phyloP scores from a whole-genome alignment of 805 yeast genomes.

The Wickerhamomyces hampshirensis region DNA sequence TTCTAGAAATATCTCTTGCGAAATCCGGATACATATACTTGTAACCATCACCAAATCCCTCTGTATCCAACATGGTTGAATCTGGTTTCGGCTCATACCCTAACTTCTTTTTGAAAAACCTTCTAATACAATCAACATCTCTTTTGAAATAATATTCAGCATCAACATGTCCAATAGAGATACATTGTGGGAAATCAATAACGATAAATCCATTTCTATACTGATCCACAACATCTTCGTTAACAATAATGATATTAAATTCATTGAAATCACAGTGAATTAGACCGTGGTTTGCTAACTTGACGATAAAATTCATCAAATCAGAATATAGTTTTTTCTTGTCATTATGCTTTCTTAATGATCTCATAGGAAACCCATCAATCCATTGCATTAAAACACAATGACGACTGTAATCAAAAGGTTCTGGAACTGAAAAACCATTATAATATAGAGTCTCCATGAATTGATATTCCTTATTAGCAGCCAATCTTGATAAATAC shows the following conservation, averaged over 20 bases:
- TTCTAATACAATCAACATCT: conserved; percentile 86
- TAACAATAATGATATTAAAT: conserved; percentile 85
- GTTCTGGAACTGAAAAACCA: conserved; percentile 84
- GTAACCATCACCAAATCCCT: conserved; percentile 79
- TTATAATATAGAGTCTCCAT: conserved; percentile 69
- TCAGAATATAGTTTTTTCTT: conserved; percentile 73
- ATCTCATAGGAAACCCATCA: conserved; percentile 87
- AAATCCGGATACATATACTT: conserved; percentile 76
- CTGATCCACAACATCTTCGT: conserved; percentile 44
- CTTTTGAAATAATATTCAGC: conserved; percentile 85
- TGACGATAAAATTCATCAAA: conserved; percentile 81
- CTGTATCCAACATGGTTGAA: conserved; percentile 65
- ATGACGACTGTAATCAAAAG: conserved; percentile 87
- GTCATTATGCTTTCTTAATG: conserved; percentile 63
- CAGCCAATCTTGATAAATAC: conserved; percentile 85
- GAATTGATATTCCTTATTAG: conserved; percentile 86
- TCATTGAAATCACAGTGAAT: conserved; percentile 98
- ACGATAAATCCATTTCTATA: conserved; percentile 74
- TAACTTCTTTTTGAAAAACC: conserved; percentile 76
- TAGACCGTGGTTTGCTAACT: conserved; percentile 80
- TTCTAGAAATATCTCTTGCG: conserved; percentile 66
- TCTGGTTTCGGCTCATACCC: conserved; percentile 69
- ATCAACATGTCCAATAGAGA: conserved; percentile 85
- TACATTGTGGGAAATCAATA: conserved; percentile 98
- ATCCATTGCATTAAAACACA: conserved; percentile 90